Base-by-base conservation (phyloP, 1,139 yeast genomes). In the Kurtzmaniella quercitrusa region DNA sequence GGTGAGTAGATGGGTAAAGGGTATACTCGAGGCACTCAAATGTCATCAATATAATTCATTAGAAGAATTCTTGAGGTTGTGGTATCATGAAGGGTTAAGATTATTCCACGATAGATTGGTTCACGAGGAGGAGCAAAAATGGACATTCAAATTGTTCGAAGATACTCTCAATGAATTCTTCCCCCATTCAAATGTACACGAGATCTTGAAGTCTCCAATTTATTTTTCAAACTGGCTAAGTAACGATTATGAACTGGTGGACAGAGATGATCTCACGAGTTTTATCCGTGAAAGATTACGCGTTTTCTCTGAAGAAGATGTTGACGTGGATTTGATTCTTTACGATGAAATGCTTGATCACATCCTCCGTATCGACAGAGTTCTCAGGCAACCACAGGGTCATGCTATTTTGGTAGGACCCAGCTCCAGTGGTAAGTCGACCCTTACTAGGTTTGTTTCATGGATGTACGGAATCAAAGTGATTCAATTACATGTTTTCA, bases 361-460 rank as follows among this genome's bases (percentile, higher is more conserved):
- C 58, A 74, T 85, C 19, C 65, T 91, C 34, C 65, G 96, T 45
- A 81, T 91, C 44, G 96, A 91, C 56, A 68, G 98, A 46, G 95
- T 89, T 0, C 62, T 93, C 45, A 74, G 83, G 47, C 96, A 90
- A 56, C 82, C 85, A 0, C 97, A 90, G 54, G 98, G 98, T 0
- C 98, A 93, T 62, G 65, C 87, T 71, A 87, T 93, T 51, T 60
- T 93, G 41, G 86, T 88, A n/a, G 98, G 98, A 0, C 80, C 88
- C 1, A 77, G 89, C 47, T 79, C 95, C 1, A 79, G 91, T 53
- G 98, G 98, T 1, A 88, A 87, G 60, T 75, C 88, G 0, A 84
- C 94, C 0, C 57, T 90, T 39, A 73, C 88, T 0, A 77, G 82
- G 48, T 91, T 93, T 70, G 96, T 88, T 3, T 81, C 95, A 0